Base-by-base conservation (phyloP, 495 filamentous ascomycete genomes). In the Pseudomonodictys pantanalensis region DNA sequence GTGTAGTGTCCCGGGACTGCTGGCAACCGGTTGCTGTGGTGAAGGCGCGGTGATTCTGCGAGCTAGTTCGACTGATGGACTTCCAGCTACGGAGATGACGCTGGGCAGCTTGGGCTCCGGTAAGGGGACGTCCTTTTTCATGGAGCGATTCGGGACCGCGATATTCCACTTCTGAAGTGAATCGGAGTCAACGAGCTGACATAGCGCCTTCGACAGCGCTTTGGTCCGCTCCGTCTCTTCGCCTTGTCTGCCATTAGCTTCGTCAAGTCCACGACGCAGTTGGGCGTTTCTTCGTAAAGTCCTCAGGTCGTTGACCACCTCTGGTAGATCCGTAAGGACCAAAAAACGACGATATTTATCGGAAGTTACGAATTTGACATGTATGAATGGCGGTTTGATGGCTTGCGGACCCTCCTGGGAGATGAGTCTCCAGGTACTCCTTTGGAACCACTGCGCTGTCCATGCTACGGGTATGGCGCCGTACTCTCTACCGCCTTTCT, bases 361-460 rank as follows among this genome's bases (percentile, higher is more conserved):
- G 12, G 48, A 15, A 3, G 6, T 10, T 26, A 50, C 12, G 3
- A 66, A 24, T 22, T 58, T 58, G 23, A 65, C 39, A 12, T 32
- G 38, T 15, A 56, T 22, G 12, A 26, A 18, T 20, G 63, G 58
- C 8, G 52, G 53, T 3, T 39, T 29, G 30, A 66, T 42, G 2
- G 47, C 58, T 17, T 15, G 15, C 2, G 63, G 63, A 0, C 63
- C 63, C 10, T 45, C 8, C 39, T 58, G n/a, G 9, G 25, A 25
- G 46, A 66, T 62, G 9, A 23, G n/a, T 10, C 39, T 30, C 63
- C 63, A 66, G 2, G 63, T 66, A 3, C 50, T 47, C 22, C 42
- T 58, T 17, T 32, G 63, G 23, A 66, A 66, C 63, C 63, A 66
- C 29, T 62, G 58, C 2, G 52, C 48, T 33, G 62, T 26, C 52